phyloP scores from a whole-genome alignment of 139 green algal genomes.

The Mesotaenium endlicherianum region DNA sequence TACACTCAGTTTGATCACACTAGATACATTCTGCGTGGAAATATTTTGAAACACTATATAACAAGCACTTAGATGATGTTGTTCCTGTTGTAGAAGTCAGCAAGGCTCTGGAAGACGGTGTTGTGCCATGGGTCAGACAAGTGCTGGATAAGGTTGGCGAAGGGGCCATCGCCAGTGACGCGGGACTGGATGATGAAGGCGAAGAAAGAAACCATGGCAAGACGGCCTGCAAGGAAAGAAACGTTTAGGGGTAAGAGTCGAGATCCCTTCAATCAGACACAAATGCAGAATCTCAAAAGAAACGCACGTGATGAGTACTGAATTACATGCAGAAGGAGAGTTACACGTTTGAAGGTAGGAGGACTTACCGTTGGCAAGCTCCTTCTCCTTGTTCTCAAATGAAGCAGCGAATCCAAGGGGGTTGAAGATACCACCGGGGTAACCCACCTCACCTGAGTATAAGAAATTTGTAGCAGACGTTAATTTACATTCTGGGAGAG shows the following conservation, averaged over 20 bases:
- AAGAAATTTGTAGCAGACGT: slow-evolving; percentile 9
- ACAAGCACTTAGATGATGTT: too few relatives aligned
- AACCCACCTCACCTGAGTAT: slow-evolving; percentile 59
- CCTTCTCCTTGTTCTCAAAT: slow-evolving; percentile 58
- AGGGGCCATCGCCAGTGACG: slow-evolving; percentile 53
- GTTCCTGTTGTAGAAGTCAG: not conserved
- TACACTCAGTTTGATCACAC: too few relatives aligned
- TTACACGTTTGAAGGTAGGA: not conserved
- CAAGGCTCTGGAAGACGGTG: slow-evolving; percentile 47
- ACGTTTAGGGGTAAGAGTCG: not conserved
- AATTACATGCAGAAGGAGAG: too few relatives aligned
- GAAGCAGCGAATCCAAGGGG: slow-evolving; percentile 50
- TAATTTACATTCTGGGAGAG: not conserved
- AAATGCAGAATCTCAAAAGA: too few relatives aligned
- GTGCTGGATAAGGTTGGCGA: slow-evolving; percentile 58
- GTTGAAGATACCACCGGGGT: slow-evolving; percentile 72
- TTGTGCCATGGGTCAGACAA: slow-evolving; percentile 50
- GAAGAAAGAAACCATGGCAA: slow-evolving; percentile 56
- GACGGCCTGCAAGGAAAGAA: slow-evolving; percentile 44
- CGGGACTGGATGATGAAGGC: slow-evolving; percentile 36
- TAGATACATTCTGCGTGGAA: too few relatives aligned
- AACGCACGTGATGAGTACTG: too few relatives aligned
- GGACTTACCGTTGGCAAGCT: slow-evolving; percentile 67
- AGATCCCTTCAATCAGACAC: not conserved
- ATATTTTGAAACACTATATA: too few relatives aligned